Evolutionary conservation across 345 rosid genomes (phyloP).

Genomic region (Eucalyptus regnans): DNA sequence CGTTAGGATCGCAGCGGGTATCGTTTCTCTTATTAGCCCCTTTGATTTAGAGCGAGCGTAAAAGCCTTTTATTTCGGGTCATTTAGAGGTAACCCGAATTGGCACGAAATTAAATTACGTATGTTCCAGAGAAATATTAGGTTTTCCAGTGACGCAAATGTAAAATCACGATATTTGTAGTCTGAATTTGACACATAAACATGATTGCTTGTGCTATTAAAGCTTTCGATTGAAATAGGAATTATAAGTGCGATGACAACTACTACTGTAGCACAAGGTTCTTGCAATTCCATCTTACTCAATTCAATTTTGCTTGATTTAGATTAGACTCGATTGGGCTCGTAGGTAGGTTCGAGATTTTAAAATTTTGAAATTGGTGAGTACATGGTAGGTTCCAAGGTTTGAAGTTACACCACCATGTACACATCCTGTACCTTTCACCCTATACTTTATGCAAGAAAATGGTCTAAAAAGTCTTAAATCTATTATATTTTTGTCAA

Average conservation of each 20-base stretch:
- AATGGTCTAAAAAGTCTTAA: no score
- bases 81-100: neutral
- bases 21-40: no score
- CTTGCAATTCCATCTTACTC: neutral
- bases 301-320: no score
- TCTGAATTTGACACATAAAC: neutral
- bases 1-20: no score
- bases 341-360: accelerated
- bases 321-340: neutral
- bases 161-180: neutral
- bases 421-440: neutral
- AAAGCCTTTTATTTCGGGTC: no score
- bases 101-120: neutral
- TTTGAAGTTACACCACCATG: neutral
- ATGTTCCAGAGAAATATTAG: neutral
- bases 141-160: no score
- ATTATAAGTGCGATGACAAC: neutral
- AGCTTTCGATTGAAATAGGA: neutral
- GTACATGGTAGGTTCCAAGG: neutral
- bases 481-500: no score
- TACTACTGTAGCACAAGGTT: neutral
- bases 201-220: neutral
- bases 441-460: accelerated
- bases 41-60: accelerated
- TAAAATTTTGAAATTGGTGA: no score